These are phyloP conservation scores for Aspergillus asperescens DNA, from an alignment of 495 filamentous ascomycete genomes.

Conservation along the genomic window DNA sequence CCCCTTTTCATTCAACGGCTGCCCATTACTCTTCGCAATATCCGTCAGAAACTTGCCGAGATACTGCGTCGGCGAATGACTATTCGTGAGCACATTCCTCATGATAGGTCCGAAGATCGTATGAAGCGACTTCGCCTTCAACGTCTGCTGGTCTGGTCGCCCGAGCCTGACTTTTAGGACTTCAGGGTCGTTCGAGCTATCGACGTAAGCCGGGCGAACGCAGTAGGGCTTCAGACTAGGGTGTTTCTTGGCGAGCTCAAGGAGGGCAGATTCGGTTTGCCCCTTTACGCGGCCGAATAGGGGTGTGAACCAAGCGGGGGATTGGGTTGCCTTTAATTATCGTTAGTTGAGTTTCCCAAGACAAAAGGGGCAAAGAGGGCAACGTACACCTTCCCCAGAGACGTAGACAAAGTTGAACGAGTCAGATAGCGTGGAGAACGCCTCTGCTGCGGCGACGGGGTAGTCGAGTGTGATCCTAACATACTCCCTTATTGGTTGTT, in stretches of 20 bases:
- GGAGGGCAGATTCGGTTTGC: constrained; percentile 51
- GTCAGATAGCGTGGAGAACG: constrained; percentile 50
- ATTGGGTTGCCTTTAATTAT: constrained; percentile 31
- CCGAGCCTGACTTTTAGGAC: constrained; percentile 43
- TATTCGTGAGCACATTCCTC: constrained; percentile 10
- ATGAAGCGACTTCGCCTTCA: background rate
- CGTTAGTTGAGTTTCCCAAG: background rate
- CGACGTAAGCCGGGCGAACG: constrained; percentile 51
- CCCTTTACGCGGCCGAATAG: constrained; percentile 61
- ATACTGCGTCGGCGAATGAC: constrained; percentile 30
- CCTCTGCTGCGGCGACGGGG: constrained; percentile 54
- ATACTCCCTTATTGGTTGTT: constrained; percentile 51
- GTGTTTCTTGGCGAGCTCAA: constrained; percentile 38
- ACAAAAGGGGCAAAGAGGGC: background rate
- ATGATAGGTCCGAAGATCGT: constrained; percentile 9
- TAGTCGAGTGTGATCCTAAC: constrained; percentile 61
- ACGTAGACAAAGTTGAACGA: constrained; percentile 67
- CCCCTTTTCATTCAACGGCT: constrained; percentile 36
- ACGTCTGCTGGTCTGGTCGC: constrained; percentile 8
- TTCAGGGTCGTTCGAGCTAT: constrained; percentile 40
- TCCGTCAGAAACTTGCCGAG: constrained; percentile 46
- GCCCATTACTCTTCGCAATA: constrained; percentile 52
- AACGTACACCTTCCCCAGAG: constrained; percentile 48
- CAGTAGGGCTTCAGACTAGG: constrained; percentile 44
- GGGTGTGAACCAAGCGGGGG: constrained; percentile 47